phyloP scores from a whole-genome alignment of 140 eudicot genomes.

The Anethum foeniculum region DNA sequence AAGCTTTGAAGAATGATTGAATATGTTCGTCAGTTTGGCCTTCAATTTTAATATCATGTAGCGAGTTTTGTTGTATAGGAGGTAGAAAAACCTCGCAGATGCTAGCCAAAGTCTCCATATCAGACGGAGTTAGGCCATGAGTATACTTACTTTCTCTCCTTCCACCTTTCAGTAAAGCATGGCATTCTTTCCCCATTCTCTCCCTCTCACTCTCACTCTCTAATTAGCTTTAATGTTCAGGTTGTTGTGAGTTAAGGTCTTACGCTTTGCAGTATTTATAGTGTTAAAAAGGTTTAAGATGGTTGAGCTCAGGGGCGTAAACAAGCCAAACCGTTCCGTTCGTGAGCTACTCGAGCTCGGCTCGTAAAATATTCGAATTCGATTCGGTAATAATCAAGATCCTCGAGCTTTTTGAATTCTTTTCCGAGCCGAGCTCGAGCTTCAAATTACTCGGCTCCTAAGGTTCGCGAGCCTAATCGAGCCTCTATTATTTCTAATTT shows the following conservation, averaged over 20 bases:
- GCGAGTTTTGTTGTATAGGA: slow-evolving; percentile 32
- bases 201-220: background rate
- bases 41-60: background rate
- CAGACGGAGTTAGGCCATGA: slow-evolving; percentile 40
- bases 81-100: slow-evolving; percentile 56
- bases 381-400: too few relatives aligned
- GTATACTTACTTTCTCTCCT: slow-evolving; percentile 34
- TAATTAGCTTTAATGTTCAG: background rate
- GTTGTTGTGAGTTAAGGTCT: background rate
- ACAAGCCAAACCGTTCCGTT: too few relatives aligned
- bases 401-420: too few relatives aligned
- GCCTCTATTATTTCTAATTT: too few relatives aligned
- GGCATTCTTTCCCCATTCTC: slow-evolving; percentile 27
- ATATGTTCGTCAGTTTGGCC: slow-evolving; percentile 19
- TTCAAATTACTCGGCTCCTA: too few relatives aligned
- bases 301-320: too few relatives aligned
- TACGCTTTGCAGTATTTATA: background rate
- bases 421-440: too few relatives aligned
- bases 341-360: too few relatives aligned
- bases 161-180: slow-evolving; percentile 48
- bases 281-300: background rate
- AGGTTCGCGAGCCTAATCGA: too few relatives aligned
- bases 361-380: too few relatives aligned
- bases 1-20: slow-evolving; percentile 34
- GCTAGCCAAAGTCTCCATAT: slow-evolving; percentile 45